These are phyloP conservation scores for Mycena sanguinolenta DNA, from an alignment of 768 basidiomycete species.

Conservation along the genomic window DNA sequence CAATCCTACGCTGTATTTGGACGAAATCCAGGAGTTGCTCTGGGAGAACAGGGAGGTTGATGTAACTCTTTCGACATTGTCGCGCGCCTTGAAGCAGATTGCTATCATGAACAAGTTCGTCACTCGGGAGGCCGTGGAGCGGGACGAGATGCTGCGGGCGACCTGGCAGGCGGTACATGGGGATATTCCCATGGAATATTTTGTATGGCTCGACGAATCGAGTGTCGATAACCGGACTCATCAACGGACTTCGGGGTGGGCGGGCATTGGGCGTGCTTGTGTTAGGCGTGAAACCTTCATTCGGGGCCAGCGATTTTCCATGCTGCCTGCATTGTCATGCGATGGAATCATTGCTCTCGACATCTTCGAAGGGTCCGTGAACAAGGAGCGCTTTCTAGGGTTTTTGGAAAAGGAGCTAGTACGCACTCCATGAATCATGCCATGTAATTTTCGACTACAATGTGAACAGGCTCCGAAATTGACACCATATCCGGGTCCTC, in stretches of 20 bases:
- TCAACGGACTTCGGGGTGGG: conserved; percentile 40
- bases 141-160: conserved; percentile 45
- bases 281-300: conserved; percentile 42
- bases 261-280: conserved; percentile 40
- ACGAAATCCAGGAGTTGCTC: conserved; percentile 49
- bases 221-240: conserved; percentile 45
- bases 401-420: conserved; percentile 45
- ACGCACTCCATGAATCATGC: conserved; percentile 19
- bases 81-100: conserved; percentile 37
- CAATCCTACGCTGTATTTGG: conserved; percentile 46
- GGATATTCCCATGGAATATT: conserved; percentile 38
- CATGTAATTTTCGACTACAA: not conserved
- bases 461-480: conserved; percentile 41
- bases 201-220: conserved; percentile 47
- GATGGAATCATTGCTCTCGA: conserved; percentile 46
- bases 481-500: conserved; percentile 50
- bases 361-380: conserved; percentile 50
- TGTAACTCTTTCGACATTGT: conserved; percentile 48
- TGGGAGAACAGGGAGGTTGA: conserved; percentile 34
- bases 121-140: conserved; percentile 41
- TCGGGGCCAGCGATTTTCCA: conserved; percentile 33
- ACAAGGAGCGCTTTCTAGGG: conserved; percentile 44
- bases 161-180: conserved; percentile 37
- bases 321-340: conserved; percentile 44
- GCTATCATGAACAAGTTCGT: conserved; percentile 44